Base-by-base conservation (phyloP, 805 yeast genomes). In the Starmerella bombicola region DNA sequence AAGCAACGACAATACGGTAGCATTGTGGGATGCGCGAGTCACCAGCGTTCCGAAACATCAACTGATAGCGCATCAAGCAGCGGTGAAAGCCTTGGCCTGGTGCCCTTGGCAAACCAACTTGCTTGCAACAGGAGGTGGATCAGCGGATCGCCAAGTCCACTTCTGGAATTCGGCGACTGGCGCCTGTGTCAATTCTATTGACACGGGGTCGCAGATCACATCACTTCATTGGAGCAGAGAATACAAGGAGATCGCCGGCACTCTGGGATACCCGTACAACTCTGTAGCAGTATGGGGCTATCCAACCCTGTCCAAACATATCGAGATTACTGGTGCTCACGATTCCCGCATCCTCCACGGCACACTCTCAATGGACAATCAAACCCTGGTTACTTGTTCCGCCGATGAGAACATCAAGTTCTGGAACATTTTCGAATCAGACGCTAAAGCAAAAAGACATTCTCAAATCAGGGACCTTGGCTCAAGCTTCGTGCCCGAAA, bases 91-190 rank as follows among this genome's bases (percentile, higher is more conserved):
- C 1, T 60, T 91, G 36, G 76, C 88, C 7, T 88, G 96, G 95
- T 80, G 93, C 56, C 97, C 97, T 2, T 79, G 79, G 58, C 88
- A 83, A 52, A 65, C 64, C 23, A 78, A 80, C 45, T 61, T 86
- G 40, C 67, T 88, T 38, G 96, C 96, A n/a, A 80, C 95, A 3
- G 98, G 97, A 5, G 98, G 98, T 38, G 98, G 98, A 13, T 79
- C 93, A 10, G 72, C 81, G 24, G 96, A 91, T 61, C 79, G 76
- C 56, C 73, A 78, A 35, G 81, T 88, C 44, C 88, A 88, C 61
- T 83, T 91, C 62, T 91, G 97, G 97, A 91, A 91, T 61, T 75
- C 95, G 3, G 73, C 82, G 16, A 82, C 93, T 0, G 98, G 97
- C 1, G 74, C 86, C 1, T 66, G 93, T 46, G 74, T 82, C 26